These are phyloP conservation scores for Penicillium sp. DNA, from an alignment of 2,329 filamentous ascomycete species.

Conservation along the genomic window DNA sequence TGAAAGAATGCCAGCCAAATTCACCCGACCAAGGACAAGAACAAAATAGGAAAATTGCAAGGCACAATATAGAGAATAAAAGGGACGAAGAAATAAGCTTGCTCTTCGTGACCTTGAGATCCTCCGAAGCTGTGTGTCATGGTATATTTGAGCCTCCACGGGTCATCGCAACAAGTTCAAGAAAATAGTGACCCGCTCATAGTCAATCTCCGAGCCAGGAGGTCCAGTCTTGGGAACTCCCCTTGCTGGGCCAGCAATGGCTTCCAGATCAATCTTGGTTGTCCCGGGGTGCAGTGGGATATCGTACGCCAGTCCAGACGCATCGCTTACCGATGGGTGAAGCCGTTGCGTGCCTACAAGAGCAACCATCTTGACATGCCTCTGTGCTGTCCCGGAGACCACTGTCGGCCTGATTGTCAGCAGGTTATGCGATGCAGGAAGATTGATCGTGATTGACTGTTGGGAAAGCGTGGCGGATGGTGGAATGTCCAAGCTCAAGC, in stretches of 20 bases:
- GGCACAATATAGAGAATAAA: background rate
- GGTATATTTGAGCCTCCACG: background rate
- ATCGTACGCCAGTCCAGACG: conserved; percentile 72
- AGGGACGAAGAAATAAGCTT: background rate
- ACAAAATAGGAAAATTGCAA: background rate
- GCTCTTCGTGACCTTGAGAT: background rate
- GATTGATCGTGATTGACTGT: conserved; percentile 72
- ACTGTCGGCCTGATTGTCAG: conserved; percentile 72
- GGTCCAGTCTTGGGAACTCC: conserved; percentile 58
- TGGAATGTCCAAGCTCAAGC: conserved; percentile 65
- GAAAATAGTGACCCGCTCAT: conserved; percentile 75
- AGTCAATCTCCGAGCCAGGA: conserved; percentile 66
- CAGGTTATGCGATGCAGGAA: conserved; percentile 69
- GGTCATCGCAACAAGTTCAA: conserved; percentile 65
- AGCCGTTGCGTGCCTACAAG: conserved; percentile 67
- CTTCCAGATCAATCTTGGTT: conserved; percentile 77
- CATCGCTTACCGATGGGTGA: conserved; percentile 52
- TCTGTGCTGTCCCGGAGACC: conserved; percentile 64
- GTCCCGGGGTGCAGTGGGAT: conserved; percentile 70
- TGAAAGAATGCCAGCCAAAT: background rate
- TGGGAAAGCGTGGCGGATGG: conserved; percentile 69
- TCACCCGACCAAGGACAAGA: background rate
- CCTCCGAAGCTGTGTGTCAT: background rate
- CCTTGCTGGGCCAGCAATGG: conserved; percentile 70
- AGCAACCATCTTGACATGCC: conserved; percentile 77